Conservation (phyloP, 2,329 filamentous ascomycete genomes). For the Scedosporium apiospermum region DNA sequence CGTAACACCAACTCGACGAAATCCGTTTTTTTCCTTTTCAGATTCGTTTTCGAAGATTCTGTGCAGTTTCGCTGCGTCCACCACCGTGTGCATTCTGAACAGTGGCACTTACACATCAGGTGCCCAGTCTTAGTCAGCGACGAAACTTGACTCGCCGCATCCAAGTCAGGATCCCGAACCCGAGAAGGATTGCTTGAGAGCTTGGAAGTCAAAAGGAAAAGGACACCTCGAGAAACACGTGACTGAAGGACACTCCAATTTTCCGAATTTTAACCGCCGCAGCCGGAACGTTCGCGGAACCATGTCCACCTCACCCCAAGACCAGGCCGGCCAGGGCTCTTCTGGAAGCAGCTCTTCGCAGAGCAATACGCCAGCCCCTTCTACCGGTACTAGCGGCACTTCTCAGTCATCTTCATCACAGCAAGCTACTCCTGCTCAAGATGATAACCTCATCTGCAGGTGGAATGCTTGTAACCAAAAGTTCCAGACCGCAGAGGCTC, state of each 20-base stretch:
- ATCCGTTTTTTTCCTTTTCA: neutral
- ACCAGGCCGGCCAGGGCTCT: slow-evolving; percentile 7
- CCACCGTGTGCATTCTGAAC: neutral
- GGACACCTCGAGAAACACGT: neutral
- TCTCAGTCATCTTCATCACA: slow-evolving; percentile 27
- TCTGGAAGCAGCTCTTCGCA: slow-evolving; percentile 36
- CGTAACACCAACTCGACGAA: neutral
- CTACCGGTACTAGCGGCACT: slow-evolving; percentile 35
- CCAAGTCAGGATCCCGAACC: neutral
- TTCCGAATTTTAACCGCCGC: neutral
- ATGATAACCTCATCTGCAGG: slow-evolving; percentile 51
- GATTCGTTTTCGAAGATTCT: neutral
- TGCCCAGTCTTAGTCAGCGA: neutral
- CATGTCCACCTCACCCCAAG: slow-evolving; percentile 9
- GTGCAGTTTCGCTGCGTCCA: neutral
- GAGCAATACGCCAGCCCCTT: slow-evolving; percentile 42
- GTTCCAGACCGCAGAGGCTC: slow-evolving; percentile 45
- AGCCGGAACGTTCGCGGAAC: neutral
- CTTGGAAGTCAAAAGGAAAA: neutral
- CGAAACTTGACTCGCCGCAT: neutral
- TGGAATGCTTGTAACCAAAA: slow-evolving; percentile 52
- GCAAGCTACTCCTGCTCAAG: slow-evolving; percentile 21
- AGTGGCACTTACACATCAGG: neutral
- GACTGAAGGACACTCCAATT: neutral
- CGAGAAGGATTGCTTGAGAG: neutral